These are phyloP conservation scores for Symbiotaphrina buchneri DNA, from an alignment of 495 filamentous ascomycete genomes.

Conservation along the genomic window DNA sequence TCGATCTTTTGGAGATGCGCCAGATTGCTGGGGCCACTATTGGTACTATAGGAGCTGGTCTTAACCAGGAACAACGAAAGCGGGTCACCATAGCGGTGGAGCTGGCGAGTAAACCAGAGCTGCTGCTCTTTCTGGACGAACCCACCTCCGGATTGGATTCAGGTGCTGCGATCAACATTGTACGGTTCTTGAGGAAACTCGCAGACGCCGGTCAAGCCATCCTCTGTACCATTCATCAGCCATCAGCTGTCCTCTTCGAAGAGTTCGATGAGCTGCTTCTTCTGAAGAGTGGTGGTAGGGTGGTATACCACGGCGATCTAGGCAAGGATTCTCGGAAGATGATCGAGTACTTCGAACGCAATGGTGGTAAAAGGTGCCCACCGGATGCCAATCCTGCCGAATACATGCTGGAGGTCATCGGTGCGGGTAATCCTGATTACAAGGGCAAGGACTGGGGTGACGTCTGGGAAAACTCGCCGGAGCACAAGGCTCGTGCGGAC, in stretches of 20 bases:
- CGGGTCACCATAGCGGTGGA: constrained; percentile 74
- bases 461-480: constrained; percentile 48
- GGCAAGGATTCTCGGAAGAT: constrained; percentile 24
- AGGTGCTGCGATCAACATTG: constrained; percentile 72
- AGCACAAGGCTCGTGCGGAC: constrained; percentile 14
- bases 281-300: constrained; percentile 37
- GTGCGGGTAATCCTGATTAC: constrained; percentile 50
- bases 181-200: constrained; percentile 70
- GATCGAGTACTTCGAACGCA: constrained; percentile 26
- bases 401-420: constrained; percentile 75
- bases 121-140: constrained; percentile 77
- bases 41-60: constrained; percentile 48
- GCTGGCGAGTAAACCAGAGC: constrained; percentile 52
- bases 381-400: constrained; percentile 58
- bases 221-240: constrained; percentile 84
- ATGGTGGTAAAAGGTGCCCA: constrained; percentile 21
- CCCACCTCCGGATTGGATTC: constrained; percentile 77
- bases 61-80: constrained; percentile 81
- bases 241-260: constrained; percentile 61
- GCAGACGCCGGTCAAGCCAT: constrained; percentile 69
- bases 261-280: constrained; percentile 50
- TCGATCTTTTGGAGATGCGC: constrained; percentile 62
- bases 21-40: constrained; percentile 71
- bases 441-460: constrained; percentile 67
- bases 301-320: constrained; percentile 47